These are phyloP conservation scores for Alternaria solani DNA, from an alignment of 2,329 filamentous ascomycete species.

Conservation along the genomic window DNA sequence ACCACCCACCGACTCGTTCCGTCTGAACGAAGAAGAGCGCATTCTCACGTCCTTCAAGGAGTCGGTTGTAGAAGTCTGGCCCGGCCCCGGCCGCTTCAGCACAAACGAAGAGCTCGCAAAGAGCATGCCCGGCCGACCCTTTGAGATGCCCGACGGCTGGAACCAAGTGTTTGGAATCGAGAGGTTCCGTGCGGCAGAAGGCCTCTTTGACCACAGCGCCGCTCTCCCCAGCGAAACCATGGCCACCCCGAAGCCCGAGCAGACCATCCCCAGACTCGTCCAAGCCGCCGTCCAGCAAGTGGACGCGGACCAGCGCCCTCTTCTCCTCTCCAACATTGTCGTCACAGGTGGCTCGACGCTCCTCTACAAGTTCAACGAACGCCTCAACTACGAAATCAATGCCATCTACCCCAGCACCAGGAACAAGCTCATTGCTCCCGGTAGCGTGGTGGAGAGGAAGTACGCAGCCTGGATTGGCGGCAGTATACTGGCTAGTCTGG, in stretches of 20 bases:
- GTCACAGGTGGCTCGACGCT: slow-evolving; percentile 89
- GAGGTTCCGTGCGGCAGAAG: slow-evolving; percentile 85
- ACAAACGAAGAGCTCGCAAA: slow-evolving; percentile 78
- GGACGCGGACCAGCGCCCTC: slow-evolving; percentile 86
- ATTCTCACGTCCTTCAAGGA: slow-evolving; percentile 97
- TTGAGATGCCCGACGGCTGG: slow-evolving; percentile 96
- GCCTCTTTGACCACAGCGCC: slow-evolving; percentile 86
- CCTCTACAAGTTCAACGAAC: slow-evolving; percentile 90
- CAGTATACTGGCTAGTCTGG: slow-evolving; percentile 92
- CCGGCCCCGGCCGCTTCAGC: slow-evolving; percentile 74
- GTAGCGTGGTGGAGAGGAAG: slow-evolving; percentile 84
- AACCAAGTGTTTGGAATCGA: slow-evolving; percentile 95
- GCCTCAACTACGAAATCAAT: slow-evolving; percentile 83
- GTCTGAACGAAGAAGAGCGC: slow-evolving; percentile 86
- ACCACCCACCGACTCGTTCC: slow-evolving; percentile 73
- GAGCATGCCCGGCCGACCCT: slow-evolving; percentile 79
- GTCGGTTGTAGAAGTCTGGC: slow-evolving; percentile 93
- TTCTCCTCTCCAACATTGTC: slow-evolving; percentile 87
- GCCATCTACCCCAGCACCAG: slow-evolving; percentile 83
- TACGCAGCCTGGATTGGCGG: slow-evolving; percentile 97
- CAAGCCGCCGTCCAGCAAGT: slow-evolving; percentile 78
- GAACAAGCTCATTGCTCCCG: slow-evolving; percentile 87
- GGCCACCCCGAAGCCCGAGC: slow-evolving; percentile 69
- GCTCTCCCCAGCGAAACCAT: slow-evolving; percentile 65
- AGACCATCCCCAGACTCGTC: slow-evolving; percentile 86